Base-by-base conservation (phyloP, 192 early-diverging fungal genomes). In the Geosiphon pyriformis region DNA sequence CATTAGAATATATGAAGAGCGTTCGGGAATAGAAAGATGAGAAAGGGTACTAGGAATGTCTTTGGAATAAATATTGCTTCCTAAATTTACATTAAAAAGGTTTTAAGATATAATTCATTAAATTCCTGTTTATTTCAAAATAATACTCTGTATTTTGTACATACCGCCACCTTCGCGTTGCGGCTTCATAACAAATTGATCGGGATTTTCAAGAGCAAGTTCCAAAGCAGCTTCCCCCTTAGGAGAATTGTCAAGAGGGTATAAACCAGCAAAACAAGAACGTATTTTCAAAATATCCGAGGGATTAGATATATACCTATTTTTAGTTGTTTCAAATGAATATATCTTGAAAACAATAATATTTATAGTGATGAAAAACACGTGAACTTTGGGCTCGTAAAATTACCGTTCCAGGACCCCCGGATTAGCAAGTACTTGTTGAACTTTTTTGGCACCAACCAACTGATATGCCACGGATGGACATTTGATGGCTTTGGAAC, bases 391-490 rank as follows among this genome's bases (percentile, higher is more conserved):
- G n/a, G n/a, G n/a, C n/a, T n/a, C n/a, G n/a, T n/a, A n/a, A n/a
- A n/a, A n/a, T n/a, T 87, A 94, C 74, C 84, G 82, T 71, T 98
- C 94, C 10, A 98, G 70, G 35, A 87, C 73, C 26, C 90, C 89
- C 0, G 93, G 87, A 4, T 79, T 71, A 0, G 94, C 87, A 23
- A 98, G 72, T 8, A 96, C 88, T 71, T 98, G 94, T 71, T 98
- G 96, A 8, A 96, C 83, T 68, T 98, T 98, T 74, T 98, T 98
- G 42, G 90, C 82, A n/a, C 96, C 96, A 6, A 89, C 89, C 25
- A 98, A 73, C 58, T 98, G 96, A 59, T 96, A 95, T 2, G 92
- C 89, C 22, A 90, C 78, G 30, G 81, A 91, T 33, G 96, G 96
- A 66, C 92, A 94, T 56, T 95, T 90, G 64, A 98, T 85, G 0